Percentiles rank a stretch among this genome's conserved stretches.
Evolutionary conservation across 2,329 filamentous ascomycete species (phyloP).

Genomic region (Diplodia corticola): DNA sequence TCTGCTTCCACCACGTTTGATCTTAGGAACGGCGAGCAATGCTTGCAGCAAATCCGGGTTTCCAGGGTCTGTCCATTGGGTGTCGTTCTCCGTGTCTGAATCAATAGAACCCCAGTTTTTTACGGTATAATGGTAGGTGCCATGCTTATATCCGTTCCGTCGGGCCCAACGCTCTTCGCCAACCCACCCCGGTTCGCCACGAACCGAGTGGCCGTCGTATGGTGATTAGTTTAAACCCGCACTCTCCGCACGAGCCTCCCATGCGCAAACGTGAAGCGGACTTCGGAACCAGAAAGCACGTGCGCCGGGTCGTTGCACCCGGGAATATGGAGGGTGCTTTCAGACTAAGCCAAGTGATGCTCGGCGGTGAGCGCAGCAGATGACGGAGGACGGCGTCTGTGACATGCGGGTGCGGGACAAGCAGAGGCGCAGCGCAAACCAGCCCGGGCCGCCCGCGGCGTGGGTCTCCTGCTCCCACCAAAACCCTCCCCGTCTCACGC

Average conservation of each 20-base stretch:
- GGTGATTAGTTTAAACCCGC: background rate
- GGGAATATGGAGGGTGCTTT: background rate
- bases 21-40: background rate
- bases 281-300: background rate
- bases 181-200: background rate
- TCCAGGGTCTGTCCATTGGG: background rate
- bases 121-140: background rate
- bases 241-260: background rate
- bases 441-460: background rate
- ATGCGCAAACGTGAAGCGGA: background rate
- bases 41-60: background rate
- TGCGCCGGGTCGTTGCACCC: background rate
- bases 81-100: background rate
- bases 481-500: background rate
- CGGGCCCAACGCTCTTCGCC: background rate
- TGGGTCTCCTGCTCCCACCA: background rate
- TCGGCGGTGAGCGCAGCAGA: conserved; percentile 12
- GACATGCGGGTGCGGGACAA: background rate
- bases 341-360: conserved; percentile 9
- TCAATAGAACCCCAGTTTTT: background rate
- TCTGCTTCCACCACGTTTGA: background rate
- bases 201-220: conserved; percentile 2
- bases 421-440: background rate
- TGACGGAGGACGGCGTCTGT: conserved; percentile 4
- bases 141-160: background rate